A percentile compares a stretch with the other conserved stretches of the same genome.
Evolutionary conservation across 192 early-diverging fungal species (phyloP).

Genomic region (Funneliformis geosporum): DNA sequence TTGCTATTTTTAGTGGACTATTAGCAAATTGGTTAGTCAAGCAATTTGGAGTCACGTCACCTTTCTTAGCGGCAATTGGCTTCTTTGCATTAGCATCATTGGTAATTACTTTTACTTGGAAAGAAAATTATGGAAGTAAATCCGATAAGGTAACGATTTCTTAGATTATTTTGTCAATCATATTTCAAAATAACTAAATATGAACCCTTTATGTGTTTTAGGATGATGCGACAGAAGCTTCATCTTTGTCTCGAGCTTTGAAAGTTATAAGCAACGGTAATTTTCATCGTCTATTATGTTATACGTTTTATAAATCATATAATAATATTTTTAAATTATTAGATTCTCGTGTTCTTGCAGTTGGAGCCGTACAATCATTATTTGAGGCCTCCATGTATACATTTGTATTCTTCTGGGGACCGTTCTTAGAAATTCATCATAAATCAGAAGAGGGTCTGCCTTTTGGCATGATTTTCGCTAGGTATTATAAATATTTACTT

Average conservation of each 20-base stretch:
- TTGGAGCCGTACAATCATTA: constrained; percentile 61
- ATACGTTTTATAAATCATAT: not conserved
- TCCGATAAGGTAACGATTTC: constrained; percentile 35
- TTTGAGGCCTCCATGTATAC: constrained; percentile 69
- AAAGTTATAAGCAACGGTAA: not conserved
- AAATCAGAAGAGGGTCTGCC: not conserved
- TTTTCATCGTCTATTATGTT: not conserved
- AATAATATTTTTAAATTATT: not conserved
- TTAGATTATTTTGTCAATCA: not conserved
- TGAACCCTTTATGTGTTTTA: not conserved
- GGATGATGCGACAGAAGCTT: not conserved
- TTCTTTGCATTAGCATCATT: constrained; percentile 51
- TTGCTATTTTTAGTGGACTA: constrained; percentile 68
- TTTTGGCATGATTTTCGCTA: constrained; percentile 26
- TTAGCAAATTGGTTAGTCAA: constrained; percentile 64
- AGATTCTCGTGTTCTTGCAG: constrained; percentile 52
- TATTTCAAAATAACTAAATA: not conserved
- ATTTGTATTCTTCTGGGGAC: constrained; percentile 63
- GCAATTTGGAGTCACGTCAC: constrained; percentile 55
- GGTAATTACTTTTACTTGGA: constrained; percentile 61
- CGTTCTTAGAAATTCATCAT: constrained; percentile 47
- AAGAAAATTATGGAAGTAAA: constrained; percentile 71
- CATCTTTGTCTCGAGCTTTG: constrained; percentile 5
- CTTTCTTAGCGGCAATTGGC: constrained; percentile 61
- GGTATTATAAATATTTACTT: constrained; percentile 20